phyloP scores from a whole-genome alignment of 1,139 yeast genomes.

The Nakaseomyces uthaithaninus region DNA sequence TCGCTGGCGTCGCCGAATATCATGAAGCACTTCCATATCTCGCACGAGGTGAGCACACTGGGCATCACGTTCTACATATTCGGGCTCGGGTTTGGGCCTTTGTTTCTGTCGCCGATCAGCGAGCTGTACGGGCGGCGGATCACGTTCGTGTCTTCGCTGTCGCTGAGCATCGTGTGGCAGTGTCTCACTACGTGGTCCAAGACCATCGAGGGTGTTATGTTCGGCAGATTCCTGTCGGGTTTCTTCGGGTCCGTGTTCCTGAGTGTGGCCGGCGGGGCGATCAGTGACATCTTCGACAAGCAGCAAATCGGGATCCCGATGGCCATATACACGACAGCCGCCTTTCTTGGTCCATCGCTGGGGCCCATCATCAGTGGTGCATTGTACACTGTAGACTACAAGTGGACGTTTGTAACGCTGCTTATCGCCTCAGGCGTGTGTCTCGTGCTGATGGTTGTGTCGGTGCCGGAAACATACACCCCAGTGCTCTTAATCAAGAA shows the following conservation, averaged over 20 bases:
- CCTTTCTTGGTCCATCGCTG: conserved; percentile 66
- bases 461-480: conserved; percentile 67
- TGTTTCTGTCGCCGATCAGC: conserved; percentile 70
- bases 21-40: conserved; percentile 41
- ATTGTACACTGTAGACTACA: conserved; percentile 45
- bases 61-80: conserved; percentile 63
- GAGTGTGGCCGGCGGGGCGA: conserved; percentile 71
- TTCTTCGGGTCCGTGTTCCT: conserved; percentile 63
- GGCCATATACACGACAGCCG: conserved; percentile 62
- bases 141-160: conserved; percentile 54
- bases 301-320: conserved; percentile 59
- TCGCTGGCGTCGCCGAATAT: conserved; percentile 45
- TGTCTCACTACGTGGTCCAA: conserved; percentile 59
- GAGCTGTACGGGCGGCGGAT: conserved; percentile 70
- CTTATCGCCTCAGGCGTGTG: conserved; percentile 59
- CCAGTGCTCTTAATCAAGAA: conserved; percentile 53
- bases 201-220: conserved; percentile 52
- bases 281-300: conserved; percentile 55
- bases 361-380: conserved; percentile 68
- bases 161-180: conserved; percentile 52
- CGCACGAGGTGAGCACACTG: conserved; percentile 51
- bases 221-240: conserved; percentile 62
- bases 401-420: conserved; percentile 55
- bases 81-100: conserved; percentile 72
- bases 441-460: conserved; percentile 39